phyloP scores from a whole-genome alignment of 192 early-diverging fungal species.

The Coemansia sp. region DNA sequence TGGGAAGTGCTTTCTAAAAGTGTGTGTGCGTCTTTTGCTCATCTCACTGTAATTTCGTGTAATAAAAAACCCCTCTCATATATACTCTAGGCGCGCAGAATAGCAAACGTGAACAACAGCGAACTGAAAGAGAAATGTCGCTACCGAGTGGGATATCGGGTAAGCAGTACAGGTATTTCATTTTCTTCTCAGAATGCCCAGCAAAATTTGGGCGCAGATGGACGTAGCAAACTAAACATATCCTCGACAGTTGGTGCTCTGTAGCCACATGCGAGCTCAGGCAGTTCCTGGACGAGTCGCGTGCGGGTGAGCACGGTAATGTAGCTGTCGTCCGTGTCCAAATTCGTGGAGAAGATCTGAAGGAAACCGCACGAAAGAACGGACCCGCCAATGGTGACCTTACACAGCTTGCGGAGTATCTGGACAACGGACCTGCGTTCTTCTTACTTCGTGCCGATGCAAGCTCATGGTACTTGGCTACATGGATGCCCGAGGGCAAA shows the following conservation, averaged over 20 bases:
- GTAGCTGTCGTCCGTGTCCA: slow-evolving; percentile 42
- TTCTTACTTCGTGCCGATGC: slow-evolving; percentile 38
- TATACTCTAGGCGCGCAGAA: too few relatives aligned
- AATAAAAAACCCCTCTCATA: too few relatives aligned
- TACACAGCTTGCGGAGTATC: slow-evolving; percentile 34
- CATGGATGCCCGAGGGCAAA: slow-evolving; percentile 55
- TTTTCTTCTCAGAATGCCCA: neutral
- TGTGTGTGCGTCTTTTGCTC: too few relatives aligned
- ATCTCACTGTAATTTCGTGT: too few relatives aligned
- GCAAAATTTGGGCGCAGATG: neutral
- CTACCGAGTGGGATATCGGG: slow-evolving; percentile 32
- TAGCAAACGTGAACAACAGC: too few relatives aligned
- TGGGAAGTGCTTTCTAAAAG: too few relatives aligned
- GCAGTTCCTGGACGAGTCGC: slow-evolving; percentile 45
- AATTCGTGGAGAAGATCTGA: slow-evolving; percentile 44
- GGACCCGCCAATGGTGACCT: slow-evolving; percentile 45
- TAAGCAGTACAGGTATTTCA: slow-evolving; percentile 6
- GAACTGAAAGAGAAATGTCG: neutral
- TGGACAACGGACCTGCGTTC: slow-evolving; percentile 33
- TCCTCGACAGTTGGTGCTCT: neutral
- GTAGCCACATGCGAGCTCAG: slow-evolving; percentile 46
- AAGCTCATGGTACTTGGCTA: slow-evolving; percentile 48
- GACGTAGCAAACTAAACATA: neutral
- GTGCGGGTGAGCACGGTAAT: slow-evolving; percentile 29
- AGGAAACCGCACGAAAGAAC: slow-evolving; percentile 35